Conservation (phyloP, 2,329 filamentous ascomycete species). For the Sporothrix curviconia region DNA sequence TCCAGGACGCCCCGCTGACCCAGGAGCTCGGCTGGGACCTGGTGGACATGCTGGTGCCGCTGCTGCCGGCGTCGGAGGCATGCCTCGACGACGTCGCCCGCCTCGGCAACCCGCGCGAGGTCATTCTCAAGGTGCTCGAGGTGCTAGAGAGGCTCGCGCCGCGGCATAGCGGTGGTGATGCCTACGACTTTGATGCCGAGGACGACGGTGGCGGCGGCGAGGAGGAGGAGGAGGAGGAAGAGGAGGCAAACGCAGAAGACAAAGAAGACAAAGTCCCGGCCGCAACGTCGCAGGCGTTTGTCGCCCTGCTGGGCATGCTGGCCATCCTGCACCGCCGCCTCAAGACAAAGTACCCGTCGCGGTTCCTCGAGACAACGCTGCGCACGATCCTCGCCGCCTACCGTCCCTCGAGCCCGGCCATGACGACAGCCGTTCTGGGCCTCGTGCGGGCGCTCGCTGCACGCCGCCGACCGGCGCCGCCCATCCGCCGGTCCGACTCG, state of each 20-base stretch:
- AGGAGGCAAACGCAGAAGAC: conserved; percentile 20
- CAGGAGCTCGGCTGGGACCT: conserved; percentile 80
- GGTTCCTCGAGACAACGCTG: conserved; percentile 71
- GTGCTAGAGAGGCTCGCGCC: conserved; percentile 55
- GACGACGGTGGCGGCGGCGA: conserved; percentile 30
- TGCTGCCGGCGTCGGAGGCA: conserved; percentile 60
- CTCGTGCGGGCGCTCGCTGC: conserved; percentile 64
- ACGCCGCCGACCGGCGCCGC: conserved; percentile 57
- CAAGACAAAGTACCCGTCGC: conserved; percentile 69
- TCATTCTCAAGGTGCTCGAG: conserved; percentile 74
- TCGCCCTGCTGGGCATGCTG: conserved; percentile 32
- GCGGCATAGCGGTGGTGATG: conserved; percentile 30
- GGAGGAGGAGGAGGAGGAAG: conserved; percentile 27
- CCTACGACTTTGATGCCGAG: conserved; percentile 19
- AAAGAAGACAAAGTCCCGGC: conserved; percentile 20
- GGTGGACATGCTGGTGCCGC: conserved; percentile 64
- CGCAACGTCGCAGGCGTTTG: conserved; percentile 15
- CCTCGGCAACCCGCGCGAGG: conserved; percentile 73
- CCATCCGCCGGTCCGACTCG: conserved; percentile 45
- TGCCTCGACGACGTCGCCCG: conserved; percentile 70
- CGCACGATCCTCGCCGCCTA: conserved; percentile 65
- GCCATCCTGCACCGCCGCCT: conserved; percentile 67
- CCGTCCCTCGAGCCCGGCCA: conserved; percentile 55
- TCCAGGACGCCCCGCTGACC: conserved; percentile 58
- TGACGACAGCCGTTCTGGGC: conserved; percentile 63